phyloP scores from a whole-genome alignment of 2,329 filamentous ascomycete species.

The Cladosporium halotolerans region DNA sequence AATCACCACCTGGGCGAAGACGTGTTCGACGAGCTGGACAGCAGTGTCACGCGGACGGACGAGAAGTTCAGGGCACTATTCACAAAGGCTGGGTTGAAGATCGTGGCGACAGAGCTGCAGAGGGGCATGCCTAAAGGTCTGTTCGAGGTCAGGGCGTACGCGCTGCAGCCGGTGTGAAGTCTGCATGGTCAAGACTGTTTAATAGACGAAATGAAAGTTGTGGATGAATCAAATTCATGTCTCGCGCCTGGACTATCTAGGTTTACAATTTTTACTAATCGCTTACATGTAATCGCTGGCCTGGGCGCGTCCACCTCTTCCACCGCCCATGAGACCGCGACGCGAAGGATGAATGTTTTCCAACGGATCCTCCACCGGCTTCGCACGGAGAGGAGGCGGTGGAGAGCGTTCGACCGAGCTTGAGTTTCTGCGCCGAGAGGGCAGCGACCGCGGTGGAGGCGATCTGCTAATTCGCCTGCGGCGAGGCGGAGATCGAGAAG shows the following conservation, averaged over 20 bases:
- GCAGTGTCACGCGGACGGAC: conserved; percentile 71
- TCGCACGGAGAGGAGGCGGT: conserved; percentile 15
- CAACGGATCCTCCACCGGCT: conserved; percentile 22
- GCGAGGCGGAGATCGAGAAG: conserved; percentile 14
- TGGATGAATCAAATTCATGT: background rate
- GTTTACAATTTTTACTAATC: conserved; percentile 7
- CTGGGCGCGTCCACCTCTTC: conserved; percentile 16
- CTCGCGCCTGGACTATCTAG: background rate
- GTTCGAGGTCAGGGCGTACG: conserved; percentile 72
- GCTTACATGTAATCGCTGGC: conserved; percentile 24
- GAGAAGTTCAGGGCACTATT: conserved; percentile 66
- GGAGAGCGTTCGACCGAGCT: conserved; percentile 25
- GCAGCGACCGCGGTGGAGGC: background rate
- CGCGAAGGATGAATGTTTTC: conserved; percentile 32
- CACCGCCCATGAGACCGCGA: conserved; percentile 26
- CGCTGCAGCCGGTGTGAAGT: conserved; percentile 51
- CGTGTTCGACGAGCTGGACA: conserved; percentile 69
- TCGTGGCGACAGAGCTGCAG: conserved; percentile 68
- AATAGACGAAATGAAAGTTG: background rate
- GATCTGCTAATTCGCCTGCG: conserved; percentile 2
- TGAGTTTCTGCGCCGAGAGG: conserved; percentile 23
- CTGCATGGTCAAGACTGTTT: background rate
- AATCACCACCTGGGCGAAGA: conserved; percentile 51
- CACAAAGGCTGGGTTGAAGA: conserved; percentile 56
- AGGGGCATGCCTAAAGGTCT: conserved; percentile 63